A percentile compares a stretch with the other conserved stretches of the same genome.
These are phyloP conservation scores for Eremochloa ophiuroides DNA, from an alignment of 176 grass and related monocot genomes.

Conservation along the genomic window DNA sequence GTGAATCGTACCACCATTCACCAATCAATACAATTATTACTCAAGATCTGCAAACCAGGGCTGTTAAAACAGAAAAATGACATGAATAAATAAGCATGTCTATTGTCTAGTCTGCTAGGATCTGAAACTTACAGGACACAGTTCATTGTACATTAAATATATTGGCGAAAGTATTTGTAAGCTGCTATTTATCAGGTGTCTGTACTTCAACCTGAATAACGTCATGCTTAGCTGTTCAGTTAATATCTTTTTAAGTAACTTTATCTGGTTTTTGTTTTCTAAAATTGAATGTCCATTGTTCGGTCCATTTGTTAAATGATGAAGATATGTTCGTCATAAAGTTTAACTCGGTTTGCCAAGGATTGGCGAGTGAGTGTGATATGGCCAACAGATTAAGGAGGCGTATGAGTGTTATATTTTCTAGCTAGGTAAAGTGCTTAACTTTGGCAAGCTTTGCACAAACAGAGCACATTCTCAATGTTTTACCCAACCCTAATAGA, in stretches of 20 bases:
- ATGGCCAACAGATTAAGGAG: not conserved
- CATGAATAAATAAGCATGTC: not conserved
- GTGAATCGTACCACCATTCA: not conserved
- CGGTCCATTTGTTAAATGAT: not conserved
- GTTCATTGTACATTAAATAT: not conserved
- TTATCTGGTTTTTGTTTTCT: not conserved
- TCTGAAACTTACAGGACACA: not conserved
- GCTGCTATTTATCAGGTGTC: not conserved
- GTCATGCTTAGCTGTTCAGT: not conserved
- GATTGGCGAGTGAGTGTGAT: not conserved
- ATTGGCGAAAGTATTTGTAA: not conserved
- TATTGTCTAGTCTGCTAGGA: not conserved
- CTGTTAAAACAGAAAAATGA: not conserved
- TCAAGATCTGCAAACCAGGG: not conserved
- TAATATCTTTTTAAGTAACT: not conserved
- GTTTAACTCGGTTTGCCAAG: not conserved
- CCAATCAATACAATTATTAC: not conserved
- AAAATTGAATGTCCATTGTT: not conserved
- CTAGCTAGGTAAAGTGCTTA: not conserved
- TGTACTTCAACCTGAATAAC: not conserved
- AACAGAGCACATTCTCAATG: not conserved
- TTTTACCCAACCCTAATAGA: not conserved
- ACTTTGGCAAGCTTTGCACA: not conserved
- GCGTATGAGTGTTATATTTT: too few species aligned
- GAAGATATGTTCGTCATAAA: not conserved